Conservation (phyloP, 2,329 filamentous ascomycete species). For the Aspergillus ochraceoroseus region DNA sequence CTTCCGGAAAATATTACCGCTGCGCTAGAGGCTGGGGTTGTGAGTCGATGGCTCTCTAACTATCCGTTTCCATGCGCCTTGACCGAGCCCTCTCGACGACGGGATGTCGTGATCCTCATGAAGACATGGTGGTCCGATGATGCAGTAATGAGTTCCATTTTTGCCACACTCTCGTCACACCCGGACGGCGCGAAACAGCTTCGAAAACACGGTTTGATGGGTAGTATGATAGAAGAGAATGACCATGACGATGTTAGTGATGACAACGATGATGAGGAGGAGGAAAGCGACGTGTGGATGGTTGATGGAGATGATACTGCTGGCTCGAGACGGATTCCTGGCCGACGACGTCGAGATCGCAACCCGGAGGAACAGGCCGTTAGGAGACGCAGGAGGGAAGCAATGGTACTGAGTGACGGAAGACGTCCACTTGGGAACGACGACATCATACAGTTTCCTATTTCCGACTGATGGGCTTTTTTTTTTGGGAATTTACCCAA, state of each 20-base stretch:
- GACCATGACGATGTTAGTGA: slow-evolving; percentile 48
- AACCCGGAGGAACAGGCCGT: slow-evolving; percentile 60
- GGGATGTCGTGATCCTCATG: slow-evolving; percentile 41
- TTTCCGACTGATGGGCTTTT: slow-evolving; percentile 27
- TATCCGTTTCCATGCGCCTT: slow-evolving; percentile 63
- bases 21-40: slow-evolving; percentile 58
- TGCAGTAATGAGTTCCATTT: slow-evolving; percentile 42
- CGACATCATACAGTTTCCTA: slow-evolving; percentile 69
- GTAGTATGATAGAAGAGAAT: slow-evolving; percentile 47
- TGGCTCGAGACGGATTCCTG: slow-evolving; percentile 37
- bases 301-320: slow-evolving; percentile 50
- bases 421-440: slow-evolving; percentile 65
- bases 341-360: slow-evolving; percentile 32
- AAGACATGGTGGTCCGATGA: slow-evolving; percentile 43
- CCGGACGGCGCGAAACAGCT: slow-evolving; percentile 41
- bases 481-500: not conserved
- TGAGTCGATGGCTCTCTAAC: slow-evolving; percentile 68
- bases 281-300: slow-evolving; percentile 50
- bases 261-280: slow-evolving; percentile 53
- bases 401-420: slow-evolving; percentile 88
- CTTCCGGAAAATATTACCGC: slow-evolving; percentile 56
- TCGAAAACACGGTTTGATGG: slow-evolving; percentile 42
- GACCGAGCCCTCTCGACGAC: slow-evolving; percentile 46
- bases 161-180: slow-evolving; percentile 37
- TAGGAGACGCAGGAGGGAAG: slow-evolving; percentile 72